phyloP scores from a whole-genome alignment of 2,329 filamentous ascomycete genomes.

The Lachnellula arida region DNA sequence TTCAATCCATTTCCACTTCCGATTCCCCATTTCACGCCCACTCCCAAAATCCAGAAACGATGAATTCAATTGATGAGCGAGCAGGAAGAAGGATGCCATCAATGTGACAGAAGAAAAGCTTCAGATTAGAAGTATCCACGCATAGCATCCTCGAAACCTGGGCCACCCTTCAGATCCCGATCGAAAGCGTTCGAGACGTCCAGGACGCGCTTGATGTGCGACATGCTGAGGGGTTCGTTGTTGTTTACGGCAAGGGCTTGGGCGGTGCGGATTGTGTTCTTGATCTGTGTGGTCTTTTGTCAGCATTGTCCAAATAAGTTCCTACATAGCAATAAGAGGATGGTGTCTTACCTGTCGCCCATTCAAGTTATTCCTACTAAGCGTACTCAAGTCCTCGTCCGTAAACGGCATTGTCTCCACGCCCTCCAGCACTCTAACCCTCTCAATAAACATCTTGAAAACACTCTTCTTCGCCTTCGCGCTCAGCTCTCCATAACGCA shows the following conservation, averaged over 20 bases:
- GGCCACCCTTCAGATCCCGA: constrained; percentile 74
- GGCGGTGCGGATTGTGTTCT: constrained; percentile 79
- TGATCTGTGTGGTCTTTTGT: constrained; percentile 56
- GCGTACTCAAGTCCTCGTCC: constrained; percentile 60
- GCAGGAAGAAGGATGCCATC: no score
- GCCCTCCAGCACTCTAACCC: constrained; percentile 62
- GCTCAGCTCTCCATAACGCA: constrained; percentile 73
- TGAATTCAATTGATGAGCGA: no score
- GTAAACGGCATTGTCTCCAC: constrained; percentile 56
- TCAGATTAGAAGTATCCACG: constrained; percentile 56
- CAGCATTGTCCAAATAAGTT: neutral
- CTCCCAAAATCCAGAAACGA: no score
- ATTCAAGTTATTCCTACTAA: constrained; percentile 66
- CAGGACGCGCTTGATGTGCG: constrained; percentile 76
- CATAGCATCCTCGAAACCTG: constrained; percentile 80
- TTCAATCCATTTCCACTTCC: no score
- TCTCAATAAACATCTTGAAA: constrained; percentile 78
- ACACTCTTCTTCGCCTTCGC: constrained; percentile 70
- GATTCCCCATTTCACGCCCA: no score
- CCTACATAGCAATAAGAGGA: neutral
- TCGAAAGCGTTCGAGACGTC: constrained; percentile 81
- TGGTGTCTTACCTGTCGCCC: constrained; percentile 53
- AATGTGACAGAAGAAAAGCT: no score
- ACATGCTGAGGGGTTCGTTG: constrained; percentile 65
- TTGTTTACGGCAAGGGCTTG: constrained; percentile 79